Percentiles rank a stretch among this genome's conserved stretches.
These are phyloP conservation scores for Durusdinium trenchii DNA, from an alignment of 73 alveolate species.

Conservation along the genomic window DNA sequence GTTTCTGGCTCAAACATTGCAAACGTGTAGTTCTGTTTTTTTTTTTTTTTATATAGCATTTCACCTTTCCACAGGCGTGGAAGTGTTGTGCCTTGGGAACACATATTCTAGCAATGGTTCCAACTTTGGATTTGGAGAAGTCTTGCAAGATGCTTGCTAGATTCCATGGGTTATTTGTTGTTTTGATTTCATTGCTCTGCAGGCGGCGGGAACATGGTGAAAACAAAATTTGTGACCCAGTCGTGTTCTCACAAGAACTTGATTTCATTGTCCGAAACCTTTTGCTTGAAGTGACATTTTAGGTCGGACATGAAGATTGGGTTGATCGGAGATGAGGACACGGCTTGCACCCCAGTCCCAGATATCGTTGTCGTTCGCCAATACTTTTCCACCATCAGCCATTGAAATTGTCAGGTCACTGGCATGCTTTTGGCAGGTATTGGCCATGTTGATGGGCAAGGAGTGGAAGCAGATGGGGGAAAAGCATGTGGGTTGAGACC, in stretches of 20 bases:
- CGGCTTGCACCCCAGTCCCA: background rate
- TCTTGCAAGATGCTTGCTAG: too few relatives aligned
- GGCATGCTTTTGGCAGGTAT: constrained; percentile 88
- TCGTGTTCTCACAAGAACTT: background rate
- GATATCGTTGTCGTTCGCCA: background rate
- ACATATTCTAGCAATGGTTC: too few relatives aligned
- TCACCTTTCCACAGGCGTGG: too few relatives aligned
- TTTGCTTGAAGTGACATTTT: background rate
- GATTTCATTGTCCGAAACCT: background rate
- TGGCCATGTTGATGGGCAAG: constrained; percentile 92
- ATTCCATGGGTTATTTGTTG: too few relatives aligned
- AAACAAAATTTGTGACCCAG: constrained; percentile 75
- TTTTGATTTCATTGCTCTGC: background rate
- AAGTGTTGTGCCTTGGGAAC: too few relatives aligned
- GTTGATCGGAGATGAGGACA: constrained; percentile 83
- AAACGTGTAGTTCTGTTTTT: too few relatives aligned
- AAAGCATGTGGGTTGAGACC: too few relatives aligned
- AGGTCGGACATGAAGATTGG: constrained; percentile 85
- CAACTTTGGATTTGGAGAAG: too few relatives aligned
- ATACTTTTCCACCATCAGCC: background rate
- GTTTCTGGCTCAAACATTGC: too few relatives aligned
- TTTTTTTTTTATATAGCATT: too few relatives aligned
- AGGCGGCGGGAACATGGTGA: constrained; percentile 32
- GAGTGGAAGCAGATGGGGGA: too few relatives aligned
- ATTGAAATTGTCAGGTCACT: background rate